Evolutionary conservation across 2,329 filamentous ascomycete species (phyloP).

Genomic region (Tolypocladium nubicola): DNA sequence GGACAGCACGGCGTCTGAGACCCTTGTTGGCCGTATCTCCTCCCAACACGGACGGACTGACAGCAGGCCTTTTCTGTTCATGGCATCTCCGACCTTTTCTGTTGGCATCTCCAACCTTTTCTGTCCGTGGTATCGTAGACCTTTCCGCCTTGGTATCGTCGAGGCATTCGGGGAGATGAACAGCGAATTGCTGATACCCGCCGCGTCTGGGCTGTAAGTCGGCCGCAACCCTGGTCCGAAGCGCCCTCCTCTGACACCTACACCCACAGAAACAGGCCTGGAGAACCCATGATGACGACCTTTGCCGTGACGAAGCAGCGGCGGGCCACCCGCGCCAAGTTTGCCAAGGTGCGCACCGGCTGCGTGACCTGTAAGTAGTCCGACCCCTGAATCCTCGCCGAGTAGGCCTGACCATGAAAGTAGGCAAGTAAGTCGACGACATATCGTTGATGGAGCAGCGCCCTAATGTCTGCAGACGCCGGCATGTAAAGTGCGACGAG

Average conservation of each 20-base stretch:
- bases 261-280: not conserved
- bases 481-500: constrained; percentile 26
- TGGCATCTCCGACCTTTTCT: not conserved
- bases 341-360: constrained; percentile 19
- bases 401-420: not conserved
- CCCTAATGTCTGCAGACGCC: constrained; percentile 12
- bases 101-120: not conserved
- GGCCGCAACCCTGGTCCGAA: not conserved
- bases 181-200: not conserved
- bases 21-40: not conserved
- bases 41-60: not conserved
- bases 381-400: not conserved
- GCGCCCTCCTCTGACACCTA: not conserved
- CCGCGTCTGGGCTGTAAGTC: not conserved
- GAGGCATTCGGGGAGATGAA: not conserved
- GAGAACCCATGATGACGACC: constrained; percentile 6
- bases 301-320: constrained; percentile 6
- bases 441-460: not conserved
- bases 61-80: too few species aligned
- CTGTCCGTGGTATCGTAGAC: not conserved
- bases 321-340: constrained; percentile 14
- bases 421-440: constrained; percentile 16
- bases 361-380: constrained; percentile 19
- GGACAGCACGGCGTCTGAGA: not conserved
- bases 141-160: not conserved